Percentiles rank a stretch among this genome's conserved stretches.
Conservation (phyloP, 2,329 filamentous ascomycete species). For the Tolypocladium amazonense region DNA sequence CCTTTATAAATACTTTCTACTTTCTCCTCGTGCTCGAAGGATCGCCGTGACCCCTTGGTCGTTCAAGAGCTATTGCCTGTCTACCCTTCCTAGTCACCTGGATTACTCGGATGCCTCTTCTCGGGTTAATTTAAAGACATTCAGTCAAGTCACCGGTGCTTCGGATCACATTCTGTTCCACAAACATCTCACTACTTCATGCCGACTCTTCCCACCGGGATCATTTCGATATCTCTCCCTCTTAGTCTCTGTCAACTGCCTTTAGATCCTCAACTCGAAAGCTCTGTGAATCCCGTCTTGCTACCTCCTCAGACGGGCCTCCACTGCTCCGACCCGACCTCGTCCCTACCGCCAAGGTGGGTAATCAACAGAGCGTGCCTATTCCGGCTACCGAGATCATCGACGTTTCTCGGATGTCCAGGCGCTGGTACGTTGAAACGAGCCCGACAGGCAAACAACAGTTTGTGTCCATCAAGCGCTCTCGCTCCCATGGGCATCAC, state of each 20-base stretch:
- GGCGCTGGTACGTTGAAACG: conserved; percentile 25
- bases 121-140: neutral
- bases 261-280: neutral
- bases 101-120: neutral
- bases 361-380: conserved; percentile 6
- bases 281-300: conserved; percentile 1
- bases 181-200: neutral
- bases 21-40: neutral
- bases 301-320: neutral
- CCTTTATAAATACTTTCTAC: neutral
- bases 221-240: neutral
- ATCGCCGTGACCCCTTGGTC: conserved; percentile 3
- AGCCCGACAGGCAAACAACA: conserved; percentile 21
- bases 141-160: neutral
- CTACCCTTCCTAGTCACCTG: conserved; percentile 2
- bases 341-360: conserved; percentile 8
- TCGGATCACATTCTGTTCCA: neutral
- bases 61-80: neutral
- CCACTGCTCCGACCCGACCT: neutral
- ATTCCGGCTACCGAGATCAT: neutral
- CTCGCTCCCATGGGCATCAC: conserved; percentile 22
- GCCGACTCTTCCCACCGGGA: neutral
- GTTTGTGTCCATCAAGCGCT: conserved; percentile 28
- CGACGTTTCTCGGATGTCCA: conserved; percentile 18
- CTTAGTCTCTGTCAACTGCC: neutral